Base-by-base conservation (phyloP, 768 basidiomycete genomes). In the Amanita pallidorosea region DNA sequence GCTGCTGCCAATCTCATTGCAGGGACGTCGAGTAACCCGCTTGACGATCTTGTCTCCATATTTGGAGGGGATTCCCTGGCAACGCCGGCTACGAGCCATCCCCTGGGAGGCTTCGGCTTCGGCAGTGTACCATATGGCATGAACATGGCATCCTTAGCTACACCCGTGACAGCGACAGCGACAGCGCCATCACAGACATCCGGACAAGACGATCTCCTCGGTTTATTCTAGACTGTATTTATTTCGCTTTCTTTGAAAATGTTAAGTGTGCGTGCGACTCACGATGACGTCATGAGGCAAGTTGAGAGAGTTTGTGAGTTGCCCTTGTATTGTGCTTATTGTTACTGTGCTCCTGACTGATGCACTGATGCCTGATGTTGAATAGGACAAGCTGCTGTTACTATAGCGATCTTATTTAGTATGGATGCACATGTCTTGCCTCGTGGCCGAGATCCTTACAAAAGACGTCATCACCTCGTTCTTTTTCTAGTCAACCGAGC, bases 1-100 rank as follows among this genome's bases (percentile, higher is more conserved):
- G 85, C 85, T 17, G 83, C 83, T 4, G 81, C 81, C 15, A 88
- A 75, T 55, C 73, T 89, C 25, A 72, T 92, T 13, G 74, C 83
- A 2, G 87, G 86, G 4, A 85, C 86, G 22, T 91, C 90, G 12
- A 77, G 76, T 53, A 96, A 96, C 62, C 93, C 93, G 1, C 72
- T 95, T 40, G 92, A 95, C 64, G 92, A 96, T 63, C 75, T 96
- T 9, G 91, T 94, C 20, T 93, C 91, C 7, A 88, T 96, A 57
- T 96, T 96, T 62, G 90, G 89, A 13, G 60, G 69, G 60, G 46
- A 46, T 7, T 45, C 49, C 18, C 38, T 45, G 11, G 22, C 53
- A 42, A 51, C 59, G 18, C 37, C 59, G 22, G 40, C 40, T 27
- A 40, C 53, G 46, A 42, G 53, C 33, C 52, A 53, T 50, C 41